Evolutionary conservation across 1,284 basidiomycete species (phyloP).

Genomic region (Ganoderma leucocontextum): DNA sequence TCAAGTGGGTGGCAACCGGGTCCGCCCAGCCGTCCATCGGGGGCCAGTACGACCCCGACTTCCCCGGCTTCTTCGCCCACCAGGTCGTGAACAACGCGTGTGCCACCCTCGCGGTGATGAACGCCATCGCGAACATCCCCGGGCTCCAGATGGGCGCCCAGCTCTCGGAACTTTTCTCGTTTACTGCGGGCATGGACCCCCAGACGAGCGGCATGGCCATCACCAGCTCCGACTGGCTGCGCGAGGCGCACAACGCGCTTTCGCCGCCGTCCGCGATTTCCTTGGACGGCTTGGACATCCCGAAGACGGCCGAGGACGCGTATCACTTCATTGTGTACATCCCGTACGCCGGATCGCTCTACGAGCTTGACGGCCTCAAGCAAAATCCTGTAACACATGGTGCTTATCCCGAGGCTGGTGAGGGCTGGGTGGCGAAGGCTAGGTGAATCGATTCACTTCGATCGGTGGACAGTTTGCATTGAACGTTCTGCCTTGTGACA

Average conservation of each 20-base stretch:
- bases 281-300: slow-evolving; percentile 75
- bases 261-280: slow-evolving; percentile 88
- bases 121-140: slow-evolving; percentile 91
- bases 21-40: slow-evolving; percentile 49
- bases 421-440: slow-evolving; percentile 85
- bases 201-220: slow-evolving; percentile 87
- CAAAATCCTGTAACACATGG: slow-evolving; percentile 83
- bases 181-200: slow-evolving; percentile 86
- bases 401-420: slow-evolving; percentile 65
- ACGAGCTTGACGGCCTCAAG: slow-evolving; percentile 92
- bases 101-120: slow-evolving; percentile 91
- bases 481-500: slow-evolving; percentile 38
- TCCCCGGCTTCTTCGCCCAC: slow-evolving; percentile 89
- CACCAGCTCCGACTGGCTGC: slow-evolving; percentile 86
- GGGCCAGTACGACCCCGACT: slow-evolving; percentile 75
- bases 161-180: slow-evolving; percentile 78
- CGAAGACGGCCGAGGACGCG: slow-evolving; percentile 83
- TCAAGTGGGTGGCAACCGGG: slow-evolving; percentile 83
- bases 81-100: slow-evolving; percentile 96
- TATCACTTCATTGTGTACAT: slow-evolving; percentile 95
- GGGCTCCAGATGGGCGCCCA: slow-evolving; percentile 73
- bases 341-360: slow-evolving; percentile 82
- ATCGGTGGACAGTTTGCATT: not conserved
- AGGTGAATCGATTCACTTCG: slow-evolving; percentile 53
- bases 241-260: slow-evolving; percentile 89